Evolutionary conservation across 2,329 filamentous ascomycete species (phyloP).

Genomic region (Aspergillus piperis): DNA sequence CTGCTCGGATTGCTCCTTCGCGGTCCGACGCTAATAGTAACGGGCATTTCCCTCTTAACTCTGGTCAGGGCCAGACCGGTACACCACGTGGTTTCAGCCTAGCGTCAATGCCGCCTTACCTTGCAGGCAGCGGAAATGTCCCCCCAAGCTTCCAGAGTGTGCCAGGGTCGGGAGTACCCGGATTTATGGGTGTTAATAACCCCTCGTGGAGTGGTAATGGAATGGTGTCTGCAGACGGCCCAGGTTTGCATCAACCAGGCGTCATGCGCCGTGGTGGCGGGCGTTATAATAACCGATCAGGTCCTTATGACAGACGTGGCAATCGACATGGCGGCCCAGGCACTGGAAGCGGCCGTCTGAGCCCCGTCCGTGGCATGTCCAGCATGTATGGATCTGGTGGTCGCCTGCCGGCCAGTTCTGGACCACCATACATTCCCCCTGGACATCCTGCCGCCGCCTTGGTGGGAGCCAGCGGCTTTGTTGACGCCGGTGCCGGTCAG

Average conservation of each 20-base stretch:
- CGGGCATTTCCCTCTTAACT: conserved; percentile 84
- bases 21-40: conserved; percentile 93
- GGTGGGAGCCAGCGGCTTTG: conserved; percentile 48
- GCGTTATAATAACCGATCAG: conserved; percentile 63
- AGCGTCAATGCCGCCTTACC: conserved; percentile 67
- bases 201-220: conserved; percentile 35
- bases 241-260: conserved; percentile 57
- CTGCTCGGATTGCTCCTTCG: conserved; percentile 89
- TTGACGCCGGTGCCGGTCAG: conserved; percentile 64
- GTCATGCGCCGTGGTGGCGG: conserved; percentile 69
- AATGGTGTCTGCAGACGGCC: conserved; percentile 42
- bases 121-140: conserved; percentile 45
- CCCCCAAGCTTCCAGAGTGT: conserved; percentile 37
- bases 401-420: conserved; percentile 35
- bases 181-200: conserved; percentile 34
- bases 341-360: conserved; percentile 51
- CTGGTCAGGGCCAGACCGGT: conserved; percentile 73
- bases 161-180: conserved; percentile 32
- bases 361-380: conserved; percentile 40
- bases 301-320: conserved; percentile 71
- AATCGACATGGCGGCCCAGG: conserved; percentile 57
- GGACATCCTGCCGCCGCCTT: conserved; percentile 43
- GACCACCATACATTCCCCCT: conserved; percentile 38
- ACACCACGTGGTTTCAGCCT: conserved; percentile 92
- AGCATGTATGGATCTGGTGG: conserved; percentile 38